Base-by-base conservation (phyloP, 495 filamentous ascomycete species). In the Podospora fimiseda region DNA sequence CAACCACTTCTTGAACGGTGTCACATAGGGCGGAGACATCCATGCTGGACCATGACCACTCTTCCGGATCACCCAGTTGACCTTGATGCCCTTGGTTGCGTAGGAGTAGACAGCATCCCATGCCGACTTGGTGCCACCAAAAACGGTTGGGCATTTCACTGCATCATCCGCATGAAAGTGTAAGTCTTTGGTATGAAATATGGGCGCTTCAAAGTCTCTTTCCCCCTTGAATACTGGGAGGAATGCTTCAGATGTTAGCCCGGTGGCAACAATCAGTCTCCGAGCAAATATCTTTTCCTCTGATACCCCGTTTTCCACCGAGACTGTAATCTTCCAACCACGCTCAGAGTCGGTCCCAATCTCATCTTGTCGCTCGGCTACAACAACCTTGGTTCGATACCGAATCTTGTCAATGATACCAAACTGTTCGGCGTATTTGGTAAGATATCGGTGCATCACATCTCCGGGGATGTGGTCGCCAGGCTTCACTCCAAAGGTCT, bases 1-100 rank as follows among this genome's bases (percentile, higher is more conserved):
- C 5, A 77, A 61, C 71, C 73, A 74, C 47, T 62, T 63, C 57
- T 71, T 72, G 2, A 74, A 47, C 1, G 71, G 71, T 7, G 71
- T 73, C 2, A 73, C 71, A 39, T 64, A 69, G 6, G 84, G 67
- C 2, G 83, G 83, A 2, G 79, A 70, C 79, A 92, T 88, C 79
- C 84, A 91, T 9, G 60, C 60, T 0, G 86, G 84, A 0, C 88
- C 89, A 63, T 87, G 82, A 2, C 89, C 89, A 6, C 77, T 85
- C 33, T 82, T 79, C 51, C 90, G 78, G 53, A 95, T 90, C 22
- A 95, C 71, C 88, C 83, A 89, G 55, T 89, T 75, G 2, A 95
- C 85, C 24, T 80, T 69, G 44, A 85, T 72, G 2, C 86, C 88
- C 1, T 75, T 70, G 0, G 77, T 74, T 1, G 81, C 85, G 59